Conservation (phyloP, 495 filamentous ascomycete species). For the Pseudoneurospora amorphoporcata region DNA sequence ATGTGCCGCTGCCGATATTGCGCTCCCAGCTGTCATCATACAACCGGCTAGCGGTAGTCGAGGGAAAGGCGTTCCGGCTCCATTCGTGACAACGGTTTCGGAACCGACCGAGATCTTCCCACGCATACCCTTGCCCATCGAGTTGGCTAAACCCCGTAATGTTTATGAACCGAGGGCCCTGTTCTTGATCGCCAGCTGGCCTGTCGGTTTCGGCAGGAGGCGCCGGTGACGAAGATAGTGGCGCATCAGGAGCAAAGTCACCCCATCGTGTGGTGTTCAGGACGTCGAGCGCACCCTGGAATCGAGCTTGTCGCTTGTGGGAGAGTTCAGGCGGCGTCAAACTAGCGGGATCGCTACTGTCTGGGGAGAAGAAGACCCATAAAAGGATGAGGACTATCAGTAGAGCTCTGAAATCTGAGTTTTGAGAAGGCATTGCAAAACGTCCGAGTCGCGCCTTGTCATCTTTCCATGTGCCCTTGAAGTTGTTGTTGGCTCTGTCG, state of each 20-base stretch:
- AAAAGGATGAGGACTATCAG: slow-evolving; percentile 34
- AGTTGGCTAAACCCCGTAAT: slow-evolving; percentile 63
- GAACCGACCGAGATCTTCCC: slow-evolving; percentile 50
- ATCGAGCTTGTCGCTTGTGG: neutral
- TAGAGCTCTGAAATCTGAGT: slow-evolving; percentile 27
- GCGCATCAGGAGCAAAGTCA: slow-evolving; percentile 49
- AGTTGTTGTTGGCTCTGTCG: neutral
- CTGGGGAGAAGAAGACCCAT: slow-evolving; percentile 31
- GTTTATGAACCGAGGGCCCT: slow-evolving; percentile 54
- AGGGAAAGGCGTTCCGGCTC: slow-evolving; percentile 30
- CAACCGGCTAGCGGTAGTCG: slow-evolving; percentile 9
- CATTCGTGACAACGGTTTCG: slow-evolving; percentile 32
- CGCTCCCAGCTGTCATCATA: slow-evolving; percentile 12
- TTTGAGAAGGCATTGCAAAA: slow-evolving; percentile 23
- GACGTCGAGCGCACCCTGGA: slow-evolving; percentile 43
- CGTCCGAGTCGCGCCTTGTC: neutral
- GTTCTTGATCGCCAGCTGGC: slow-evolving; percentile 2
- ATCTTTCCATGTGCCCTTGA: neutral
- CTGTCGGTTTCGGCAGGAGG: neutral
- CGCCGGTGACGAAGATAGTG: neutral
- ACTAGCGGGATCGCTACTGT: slow-evolving; percentile 21
- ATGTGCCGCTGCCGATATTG: slow-evolving; percentile 36
- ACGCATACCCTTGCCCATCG: slow-evolving; percentile 53
- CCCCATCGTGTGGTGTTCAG: slow-evolving; percentile 66
- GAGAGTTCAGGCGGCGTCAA: slow-evolving; percentile 19